phyloP scores from a whole-genome alignment of 257 asterid species.

The Solanum boliviense region DNA sequence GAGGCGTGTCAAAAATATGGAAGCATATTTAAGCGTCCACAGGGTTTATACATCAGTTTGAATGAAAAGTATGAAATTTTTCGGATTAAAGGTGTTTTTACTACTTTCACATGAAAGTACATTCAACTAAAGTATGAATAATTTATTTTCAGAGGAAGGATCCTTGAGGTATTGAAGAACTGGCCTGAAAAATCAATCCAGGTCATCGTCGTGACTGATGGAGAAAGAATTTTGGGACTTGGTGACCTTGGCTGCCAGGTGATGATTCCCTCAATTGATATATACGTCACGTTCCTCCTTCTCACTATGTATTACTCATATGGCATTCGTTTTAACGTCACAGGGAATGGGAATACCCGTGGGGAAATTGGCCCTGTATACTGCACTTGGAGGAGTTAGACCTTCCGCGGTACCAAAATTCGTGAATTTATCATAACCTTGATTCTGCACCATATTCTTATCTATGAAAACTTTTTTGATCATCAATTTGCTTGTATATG shows the following conservation, averaged over 20 bases:
- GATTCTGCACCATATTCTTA: neutral
- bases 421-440: neutral
- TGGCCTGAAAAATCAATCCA: conserved; percentile 65
- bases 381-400: conserved; percentile 28
- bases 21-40: conserved; percentile 58
- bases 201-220: conserved; percentile 68
- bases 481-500: neutral
- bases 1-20: conserved; percentile 83
- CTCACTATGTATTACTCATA: neutral
- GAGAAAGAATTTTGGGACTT: conserved; percentile 65
- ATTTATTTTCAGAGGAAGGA: conserved; percentile 40
- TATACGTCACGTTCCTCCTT: neutral
- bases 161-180: conserved; percentile 58
- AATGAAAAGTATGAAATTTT: conserved; percentile 41
- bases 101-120: neutral
- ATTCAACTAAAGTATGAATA: neutral
- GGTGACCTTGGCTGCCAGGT: conserved; percentile 78
- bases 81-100: neutral
- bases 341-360: conserved; percentile 31
- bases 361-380: conserved; percentile 17
- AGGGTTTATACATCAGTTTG: conserved; percentile 64
- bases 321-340: neutral
- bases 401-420: conserved; percentile 31
- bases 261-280: neutral
- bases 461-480: neutral